Evolutionary conservation across 78 protist species (phyloP).

Genomic region (Monosiga brevicollis): DNA sequence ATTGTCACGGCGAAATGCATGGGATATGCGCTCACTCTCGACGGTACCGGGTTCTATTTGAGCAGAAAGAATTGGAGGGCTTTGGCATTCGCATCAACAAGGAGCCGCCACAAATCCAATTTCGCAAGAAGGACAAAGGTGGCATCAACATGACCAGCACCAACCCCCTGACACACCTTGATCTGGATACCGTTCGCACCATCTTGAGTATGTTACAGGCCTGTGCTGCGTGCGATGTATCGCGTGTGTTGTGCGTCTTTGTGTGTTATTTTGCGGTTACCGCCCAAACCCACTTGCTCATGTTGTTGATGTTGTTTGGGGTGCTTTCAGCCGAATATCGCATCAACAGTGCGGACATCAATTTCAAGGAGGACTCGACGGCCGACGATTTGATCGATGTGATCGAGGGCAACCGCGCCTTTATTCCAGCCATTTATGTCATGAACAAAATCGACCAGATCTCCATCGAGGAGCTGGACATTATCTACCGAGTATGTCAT

Average conservation of each 20-base stretch:
- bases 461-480: constrained; percentile 66
- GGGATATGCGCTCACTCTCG: neutral
- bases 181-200: constrained; percentile 53
- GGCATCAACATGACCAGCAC: constrained; percentile 78
- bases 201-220: constrained; percentile 15
- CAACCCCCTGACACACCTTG: constrained; percentile 56
- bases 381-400: constrained; percentile 96
- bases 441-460: constrained; percentile 96
- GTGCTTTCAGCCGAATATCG: constrained; percentile 78
- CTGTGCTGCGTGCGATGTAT: neutral
- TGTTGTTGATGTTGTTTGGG: too few species aligned
- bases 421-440: constrained; percentile 89
- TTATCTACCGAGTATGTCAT: neutral
- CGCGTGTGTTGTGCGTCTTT: too few species aligned
- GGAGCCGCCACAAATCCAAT: constrained; percentile 81
- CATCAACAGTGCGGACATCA: constrained; percentile 86
- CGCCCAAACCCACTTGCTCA: too few species aligned
- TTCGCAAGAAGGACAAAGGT: constrained; percentile 88
- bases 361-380: constrained; percentile 63
- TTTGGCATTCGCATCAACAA: constrained; percentile 98
- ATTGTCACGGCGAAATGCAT: neutral
- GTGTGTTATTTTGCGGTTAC: too few species aligned
- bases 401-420: constrained; percentile 91
- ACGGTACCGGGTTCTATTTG: neutral
- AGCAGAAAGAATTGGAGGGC: constrained; percentile 58